These are phyloP conservation scores for Pseudomassariella vexata DNA, from an alignment of 2,329 filamentous ascomycete species.

Conservation along the genomic window DNA sequence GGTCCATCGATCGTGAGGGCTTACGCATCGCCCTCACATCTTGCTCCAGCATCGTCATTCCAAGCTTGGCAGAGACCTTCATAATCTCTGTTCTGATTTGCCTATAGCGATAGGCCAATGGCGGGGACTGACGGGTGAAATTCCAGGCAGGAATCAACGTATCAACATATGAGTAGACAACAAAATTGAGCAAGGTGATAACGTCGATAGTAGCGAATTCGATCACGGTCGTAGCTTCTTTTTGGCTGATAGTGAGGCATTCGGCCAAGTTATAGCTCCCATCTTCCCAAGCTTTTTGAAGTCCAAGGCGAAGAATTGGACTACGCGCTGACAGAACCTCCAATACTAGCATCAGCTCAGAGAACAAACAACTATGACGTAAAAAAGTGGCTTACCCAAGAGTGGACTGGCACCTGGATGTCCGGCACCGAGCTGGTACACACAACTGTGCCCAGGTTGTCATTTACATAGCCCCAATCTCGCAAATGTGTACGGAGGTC, in stretches of 20 bases:
- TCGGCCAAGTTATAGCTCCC: conserved; percentile 55
- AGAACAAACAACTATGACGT: no score
- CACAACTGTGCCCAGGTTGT: conserved; percentile 38
- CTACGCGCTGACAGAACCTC: conserved; percentile 74
- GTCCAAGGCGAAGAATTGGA: conserved; percentile 54
- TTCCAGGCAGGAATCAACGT: conserved; percentile 81
- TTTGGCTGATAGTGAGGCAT: conserved; percentile 49
- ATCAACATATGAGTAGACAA: conserved; percentile 78
- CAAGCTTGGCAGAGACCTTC: conserved; percentile 69
- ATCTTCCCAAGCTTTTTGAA: conserved; percentile 51
- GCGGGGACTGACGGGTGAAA: conserved; percentile 59
- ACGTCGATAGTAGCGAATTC: conserved; percentile 68
- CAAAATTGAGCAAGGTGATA: conserved; percentile 71
- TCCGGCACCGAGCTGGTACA: conserved; percentile 59
- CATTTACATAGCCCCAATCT: conserved; percentile 30
- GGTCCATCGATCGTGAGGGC: conserved; percentile 56
- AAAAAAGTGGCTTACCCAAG: no score
- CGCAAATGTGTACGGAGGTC: conserved; percentile 51
- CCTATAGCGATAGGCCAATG: conserved; percentile 67
- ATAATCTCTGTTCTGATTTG: conserved; percentile 82
- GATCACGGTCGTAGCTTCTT: conserved; percentile 47
- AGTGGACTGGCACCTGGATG: conserved; percentile 71
- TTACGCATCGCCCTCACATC: conserved; percentile 70
- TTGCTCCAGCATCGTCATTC: conserved; percentile 66
- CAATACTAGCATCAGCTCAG: no score